Base-by-base conservation (phyloP, 345 rosid genomes). In the Euphorbia pulcherrima region DNA sequence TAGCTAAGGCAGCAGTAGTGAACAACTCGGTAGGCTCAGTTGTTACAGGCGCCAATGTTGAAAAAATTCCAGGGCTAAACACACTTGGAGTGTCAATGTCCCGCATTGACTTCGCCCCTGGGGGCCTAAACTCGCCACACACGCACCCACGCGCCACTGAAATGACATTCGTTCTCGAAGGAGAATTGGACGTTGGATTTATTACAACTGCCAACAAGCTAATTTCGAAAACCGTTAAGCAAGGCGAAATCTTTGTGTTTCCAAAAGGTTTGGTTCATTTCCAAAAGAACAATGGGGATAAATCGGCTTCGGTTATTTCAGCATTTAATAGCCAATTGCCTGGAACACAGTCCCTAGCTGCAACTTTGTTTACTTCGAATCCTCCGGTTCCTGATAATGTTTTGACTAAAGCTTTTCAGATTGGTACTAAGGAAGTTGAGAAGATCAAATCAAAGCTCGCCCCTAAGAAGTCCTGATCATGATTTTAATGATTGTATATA, bases 61-160 rank as follows among this genome's bases (percentile, higher is more conserved):
- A 69, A n/a, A 69, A 69, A 60, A 75, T 75, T 24, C 74, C 78
- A 27, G 78, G 78, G 40, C 71, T 75, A 6, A 75, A 75, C 74
- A 75, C 78, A 1, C 62, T 65, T 6, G 78, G 78, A 0, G 71
- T 69, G 5, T 75, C 78, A 0, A 20, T 75, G 4, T 27, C 74
- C 17, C 70, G 78, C 17, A 75, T 69, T 9, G 78, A 75, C 67
- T 75, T 37, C 21, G 56, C 35, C 2, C 64, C 74, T 2, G 67
- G 47, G 0, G 78, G 78, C 27, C 74, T 75, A 1, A 75, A 75
- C 67, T 74, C 78, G 0, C 78, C 78, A 1, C 78, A 75, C 74
- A 69, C 74, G 2, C 78, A 75, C 67, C 78, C 78, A 54, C 67
- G 78, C 6, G 78, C 78, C 71, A 69, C 74, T 11, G 78, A 75